Evolutionary conservation across 768 basidiomycete species (phyloP).

Genomic region (Lyophyllum shimeji): DNA sequence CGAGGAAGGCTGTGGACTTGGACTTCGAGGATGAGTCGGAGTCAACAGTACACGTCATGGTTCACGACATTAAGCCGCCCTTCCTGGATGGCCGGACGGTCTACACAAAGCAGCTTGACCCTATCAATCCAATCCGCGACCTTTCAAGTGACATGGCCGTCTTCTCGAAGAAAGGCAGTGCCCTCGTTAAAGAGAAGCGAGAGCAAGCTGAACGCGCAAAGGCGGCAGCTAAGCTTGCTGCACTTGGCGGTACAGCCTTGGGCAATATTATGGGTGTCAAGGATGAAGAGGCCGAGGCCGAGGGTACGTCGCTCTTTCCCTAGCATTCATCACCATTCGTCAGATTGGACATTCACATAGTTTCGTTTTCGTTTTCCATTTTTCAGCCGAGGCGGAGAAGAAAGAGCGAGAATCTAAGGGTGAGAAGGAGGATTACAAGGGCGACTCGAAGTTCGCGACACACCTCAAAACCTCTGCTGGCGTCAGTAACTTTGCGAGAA

Average conservation of each 20-base stretch:
- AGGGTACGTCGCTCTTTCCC: slow-evolving; percentile 57
- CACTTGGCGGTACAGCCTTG: slow-evolving; percentile 88
- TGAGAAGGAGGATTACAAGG: slow-evolving; percentile 75
- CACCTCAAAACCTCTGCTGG: slow-evolving; percentile 83
- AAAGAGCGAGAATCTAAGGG: slow-evolving; percentile 51
- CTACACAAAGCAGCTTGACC: slow-evolving; percentile 95
- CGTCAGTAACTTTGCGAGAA: slow-evolving; percentile 79
- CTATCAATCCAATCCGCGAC: slow-evolving; percentile 95
- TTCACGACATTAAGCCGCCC: slow-evolving; percentile 95
- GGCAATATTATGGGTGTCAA: slow-evolving; percentile 98
- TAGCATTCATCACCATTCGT: slow-evolving; percentile 23
- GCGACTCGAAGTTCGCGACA: slow-evolving; percentile 95
- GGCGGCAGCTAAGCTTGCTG: slow-evolving; percentile 93
- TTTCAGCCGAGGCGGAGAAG: slow-evolving; percentile 55
- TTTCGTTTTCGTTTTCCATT: slow-evolving; percentile 32
- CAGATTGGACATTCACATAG: slow-evolving; percentile 83
- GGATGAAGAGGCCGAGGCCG: slow-evolving; percentile 91
- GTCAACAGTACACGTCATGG: slow-evolving; percentile 95
- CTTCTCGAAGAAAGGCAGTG: slow-evolving; percentile 96
- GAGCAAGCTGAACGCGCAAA: slow-evolving; percentile 96
- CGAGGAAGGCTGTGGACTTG: slow-evolving; percentile 81
- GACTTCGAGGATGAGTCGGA: slow-evolving; percentile 97
- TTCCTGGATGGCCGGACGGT: slow-evolving; percentile 97
- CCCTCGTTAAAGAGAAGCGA: slow-evolving; percentile 91
- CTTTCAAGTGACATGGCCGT: slow-evolving; percentile 91